A percentile compares a stretch with the other conserved stretches of the same genome.
These are phyloP conservation scores for Aspergillus ruber DNA, from an alignment of 2,329 filamentous ascomycete genomes.

Conservation along the genomic window DNA sequence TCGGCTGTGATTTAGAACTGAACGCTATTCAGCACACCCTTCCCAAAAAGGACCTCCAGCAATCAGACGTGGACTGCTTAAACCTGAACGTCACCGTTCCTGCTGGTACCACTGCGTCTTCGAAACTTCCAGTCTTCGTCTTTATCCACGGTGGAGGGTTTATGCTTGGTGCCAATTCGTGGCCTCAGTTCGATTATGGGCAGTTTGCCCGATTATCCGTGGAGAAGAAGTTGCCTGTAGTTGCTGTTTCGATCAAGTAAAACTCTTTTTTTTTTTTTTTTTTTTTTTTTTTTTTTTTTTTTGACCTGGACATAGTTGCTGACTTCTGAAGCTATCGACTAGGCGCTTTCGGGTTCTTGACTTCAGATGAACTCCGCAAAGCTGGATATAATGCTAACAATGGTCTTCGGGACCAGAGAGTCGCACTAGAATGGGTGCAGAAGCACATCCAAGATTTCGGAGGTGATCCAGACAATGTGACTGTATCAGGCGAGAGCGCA, in stretches of 20 bases:
- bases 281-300: not conserved
- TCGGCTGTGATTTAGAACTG: constrained; percentile 43
- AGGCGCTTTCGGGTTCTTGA: constrained; percentile 41
- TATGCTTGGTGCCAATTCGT: constrained; percentile 45
- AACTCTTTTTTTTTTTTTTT: constrained; percentile 1
- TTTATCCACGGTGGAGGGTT: constrained; percentile 52
- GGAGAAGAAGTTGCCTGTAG: constrained; percentile 40
- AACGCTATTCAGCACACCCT: constrained; percentile 45
- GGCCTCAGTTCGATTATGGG: constrained; percentile 47
- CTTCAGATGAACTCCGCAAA: constrained; percentile 42
- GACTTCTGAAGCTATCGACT: constrained; percentile 41
- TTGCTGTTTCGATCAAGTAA: constrained; percentile 43
- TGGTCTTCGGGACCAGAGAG: constrained; percentile 44
- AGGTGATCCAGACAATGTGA: constrained; percentile 35
- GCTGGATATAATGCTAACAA: constrained; percentile 43
- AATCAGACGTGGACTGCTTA: constrained; percentile 46
- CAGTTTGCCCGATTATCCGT: constrained; percentile 41
- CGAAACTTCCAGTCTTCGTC: constrained; percentile 45
- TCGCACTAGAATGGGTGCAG: constrained; percentile 34
- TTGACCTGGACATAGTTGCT: constrained; percentile 1
- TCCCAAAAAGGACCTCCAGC: constrained; percentile 30
- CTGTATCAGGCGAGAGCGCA: constrained; percentile 44
- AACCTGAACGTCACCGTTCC: constrained; percentile 50
- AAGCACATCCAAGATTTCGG: constrained; percentile 38
- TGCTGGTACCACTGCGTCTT: constrained; percentile 10